A percentile compares a stretch with the other conserved stretches of the same genome.
These are phyloP conservation scores for Ustilago xerochloae DNA, from an alignment of 1,284 basidiomycete species.

Conservation along the genomic window DNA sequence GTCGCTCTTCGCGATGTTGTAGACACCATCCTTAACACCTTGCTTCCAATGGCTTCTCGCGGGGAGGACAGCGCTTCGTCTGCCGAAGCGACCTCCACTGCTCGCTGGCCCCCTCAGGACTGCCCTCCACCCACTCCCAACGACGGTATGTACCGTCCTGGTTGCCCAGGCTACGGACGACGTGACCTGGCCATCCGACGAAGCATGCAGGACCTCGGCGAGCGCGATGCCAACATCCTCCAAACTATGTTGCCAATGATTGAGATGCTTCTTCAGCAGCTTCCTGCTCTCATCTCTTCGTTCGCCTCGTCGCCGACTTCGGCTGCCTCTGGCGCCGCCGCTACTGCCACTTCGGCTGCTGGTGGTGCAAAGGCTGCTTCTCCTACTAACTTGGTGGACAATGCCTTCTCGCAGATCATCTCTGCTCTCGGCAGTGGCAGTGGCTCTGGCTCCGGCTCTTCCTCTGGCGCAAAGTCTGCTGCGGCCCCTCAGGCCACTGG, in stretches of 20 bases:
- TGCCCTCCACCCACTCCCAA: conserved; percentile 55
- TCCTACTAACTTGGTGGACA: conserved; percentile 32
- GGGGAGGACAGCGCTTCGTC: conserved; percentile 23
- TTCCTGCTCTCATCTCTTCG: conserved; percentile 36
- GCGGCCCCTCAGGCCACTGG: not conserved
- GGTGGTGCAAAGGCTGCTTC: conserved; percentile 17
- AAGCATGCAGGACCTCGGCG: conserved; percentile 30
- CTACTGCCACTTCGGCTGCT: conserved; percentile 26
- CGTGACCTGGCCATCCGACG: conserved; percentile 41
- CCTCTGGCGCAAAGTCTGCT: conserved; percentile 15
- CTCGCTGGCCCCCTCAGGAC: conserved; percentile 30
- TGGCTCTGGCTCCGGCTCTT: not conserved
- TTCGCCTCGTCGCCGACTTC: conserved; percentile 22
- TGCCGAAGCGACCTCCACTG: conserved; percentile 12
- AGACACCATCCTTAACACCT: conserved; percentile 57
- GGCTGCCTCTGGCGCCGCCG: conserved; percentile 11
- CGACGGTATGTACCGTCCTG: conserved; percentile 56
- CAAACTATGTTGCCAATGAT: conserved; percentile 47
- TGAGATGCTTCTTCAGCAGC: conserved; percentile 43
- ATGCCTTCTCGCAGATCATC: conserved; percentile 37
- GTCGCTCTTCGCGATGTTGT: conserved; percentile 45
- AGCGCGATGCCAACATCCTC: conserved; percentile 43
- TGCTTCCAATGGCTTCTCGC: conserved; percentile 49
- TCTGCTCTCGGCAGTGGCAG: conserved; percentile 25
- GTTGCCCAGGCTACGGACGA: conserved; percentile 57